phyloP scores from a whole-genome alignment of 164 flowering plant species.

The Magnolia officinalis region DNA sequence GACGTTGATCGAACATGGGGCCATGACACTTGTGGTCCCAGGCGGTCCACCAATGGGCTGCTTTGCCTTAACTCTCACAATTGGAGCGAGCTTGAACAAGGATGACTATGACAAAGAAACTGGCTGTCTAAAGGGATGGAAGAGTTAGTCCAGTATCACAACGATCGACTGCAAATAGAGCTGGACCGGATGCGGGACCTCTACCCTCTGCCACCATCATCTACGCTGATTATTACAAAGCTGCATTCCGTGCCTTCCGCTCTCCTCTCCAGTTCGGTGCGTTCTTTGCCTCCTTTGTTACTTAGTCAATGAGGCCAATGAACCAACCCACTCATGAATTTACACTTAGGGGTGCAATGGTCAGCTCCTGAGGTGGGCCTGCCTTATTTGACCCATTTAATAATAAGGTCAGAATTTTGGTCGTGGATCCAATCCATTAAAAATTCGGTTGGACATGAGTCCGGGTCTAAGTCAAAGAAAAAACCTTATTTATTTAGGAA shows the following conservation, averaged over 20 bases:
- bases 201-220: slow-evolving; percentile 1
- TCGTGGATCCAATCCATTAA: too few relatives aligned
- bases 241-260: not conserved
- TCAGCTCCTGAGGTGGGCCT: too few relatives aligned
- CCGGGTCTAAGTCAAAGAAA: too few relatives aligned
- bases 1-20: slow-evolving; percentile 57
- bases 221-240: not conserved
- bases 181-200: not conserved
- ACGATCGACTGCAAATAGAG: not conserved
- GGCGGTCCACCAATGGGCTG: slow-evolving; percentile 33
- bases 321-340: not conserved
- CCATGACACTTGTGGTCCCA: slow-evolving; percentile 45
- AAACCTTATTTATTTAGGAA: too few relatives aligned
- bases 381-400: too few relatives aligned
- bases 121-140: not conserved
- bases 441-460: too few relatives aligned
- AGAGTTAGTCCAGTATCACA: not conserved
- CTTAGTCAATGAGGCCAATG: not conserved
- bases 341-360: too few relatives aligned
- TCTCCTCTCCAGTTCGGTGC: not conserved
- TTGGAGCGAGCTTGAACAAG: not conserved
- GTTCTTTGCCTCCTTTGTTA: not conserved
- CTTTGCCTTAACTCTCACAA: not conserved
- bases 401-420: too few relatives aligned
- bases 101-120: slow-evolving; percentile 1